phyloP scores from a whole-genome alignment of 2,329 filamentous ascomycete genomes.

The Penicillium brasilianum region DNA sequence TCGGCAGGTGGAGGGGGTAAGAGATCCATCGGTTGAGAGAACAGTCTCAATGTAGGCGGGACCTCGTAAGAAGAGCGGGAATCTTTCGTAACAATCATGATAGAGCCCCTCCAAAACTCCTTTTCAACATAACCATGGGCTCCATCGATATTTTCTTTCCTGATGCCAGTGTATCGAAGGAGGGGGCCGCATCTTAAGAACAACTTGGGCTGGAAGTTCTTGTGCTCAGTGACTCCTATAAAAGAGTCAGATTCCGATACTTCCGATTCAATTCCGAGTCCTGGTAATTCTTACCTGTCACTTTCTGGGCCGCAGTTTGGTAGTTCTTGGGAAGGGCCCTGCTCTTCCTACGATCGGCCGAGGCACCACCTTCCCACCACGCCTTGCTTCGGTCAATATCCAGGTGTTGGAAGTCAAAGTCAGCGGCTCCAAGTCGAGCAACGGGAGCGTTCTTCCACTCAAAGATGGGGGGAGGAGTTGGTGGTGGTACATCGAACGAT shows the following conservation, averaged over 20 bases:
- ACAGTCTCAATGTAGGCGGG: constrained; percentile 78
- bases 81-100: constrained; percentile 95
- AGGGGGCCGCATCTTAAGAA: constrained; percentile 90
- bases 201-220: constrained; percentile 79
- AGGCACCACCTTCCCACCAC: constrained; percentile 76
- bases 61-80: constrained; percentile 79
- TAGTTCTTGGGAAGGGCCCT: constrained; percentile 48
- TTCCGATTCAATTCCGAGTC: neutral
- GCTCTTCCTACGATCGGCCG: constrained; percentile 53
- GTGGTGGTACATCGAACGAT: constrained; percentile 53
- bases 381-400: constrained; percentile 60
- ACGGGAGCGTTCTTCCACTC: constrained; percentile 74
- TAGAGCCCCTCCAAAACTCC: constrained; percentile 88
- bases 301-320: constrained; percentile 40
- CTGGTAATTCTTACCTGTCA: constrained; percentile 35
- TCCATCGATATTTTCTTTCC: constrained; percentile 46
- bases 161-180: constrained; percentile 89
- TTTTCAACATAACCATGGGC: constrained; percentile 56
- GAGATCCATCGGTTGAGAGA: constrained; percentile 83
- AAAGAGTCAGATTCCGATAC: neutral
- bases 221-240: constrained; percentile 54
- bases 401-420: constrained; percentile 64
- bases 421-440: constrained; percentile 62
- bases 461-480: constrained; percentile 51
- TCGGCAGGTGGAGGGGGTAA: constrained; percentile 77